These are phyloP conservation scores for Fusarium bactridioides DNA, from an alignment of 2,329 filamentous ascomycete species.

Conservation along the genomic window DNA sequence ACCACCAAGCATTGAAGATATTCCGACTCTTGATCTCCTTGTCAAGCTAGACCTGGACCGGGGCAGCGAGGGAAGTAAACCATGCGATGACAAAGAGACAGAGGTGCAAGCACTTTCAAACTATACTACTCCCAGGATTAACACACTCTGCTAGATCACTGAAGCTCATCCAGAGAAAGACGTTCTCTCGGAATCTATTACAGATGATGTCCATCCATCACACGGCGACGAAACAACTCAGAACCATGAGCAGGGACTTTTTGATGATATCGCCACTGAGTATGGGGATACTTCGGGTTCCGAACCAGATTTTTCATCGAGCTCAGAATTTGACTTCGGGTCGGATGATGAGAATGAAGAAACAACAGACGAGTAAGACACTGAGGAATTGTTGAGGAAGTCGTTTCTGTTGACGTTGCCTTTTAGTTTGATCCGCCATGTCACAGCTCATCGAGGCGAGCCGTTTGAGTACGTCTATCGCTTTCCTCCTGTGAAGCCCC, in stretches of 20 bases:
- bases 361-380: conserved; percentile 31
- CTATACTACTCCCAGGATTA: not conserved
- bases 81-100: not conserved
- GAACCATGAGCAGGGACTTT: not conserved
- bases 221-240: not conserved
- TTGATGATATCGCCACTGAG: conserved; percentile 14
- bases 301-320: conserved; percentile 27
- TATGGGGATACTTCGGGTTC: conserved; percentile 33
- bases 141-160: not conserved
- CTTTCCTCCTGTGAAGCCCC: conserved; percentile 12
- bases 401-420: not conserved
- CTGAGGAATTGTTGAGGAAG: not conserved
- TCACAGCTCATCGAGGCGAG: conserved; percentile 16
- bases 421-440: conserved; percentile 23
- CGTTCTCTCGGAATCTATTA: not conserved
- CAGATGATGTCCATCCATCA: not conserved
- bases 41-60: not conserved
- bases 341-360: conserved; percentile 36
- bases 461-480: conserved; percentile 7
- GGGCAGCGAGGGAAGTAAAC: not conserved
- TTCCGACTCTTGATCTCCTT: not conserved
- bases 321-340: conserved; percentile 30
- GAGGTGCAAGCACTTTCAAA: conserved; percentile 1
- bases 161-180: not conserved
- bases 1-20: not conserved